A percentile compares a stretch with the other conserved stretches of the same genome.
These are phyloP conservation scores for Saitozyma podzolica DNA, from an alignment of 768 basidiomycete species.

Conservation along the genomic window DNA sequence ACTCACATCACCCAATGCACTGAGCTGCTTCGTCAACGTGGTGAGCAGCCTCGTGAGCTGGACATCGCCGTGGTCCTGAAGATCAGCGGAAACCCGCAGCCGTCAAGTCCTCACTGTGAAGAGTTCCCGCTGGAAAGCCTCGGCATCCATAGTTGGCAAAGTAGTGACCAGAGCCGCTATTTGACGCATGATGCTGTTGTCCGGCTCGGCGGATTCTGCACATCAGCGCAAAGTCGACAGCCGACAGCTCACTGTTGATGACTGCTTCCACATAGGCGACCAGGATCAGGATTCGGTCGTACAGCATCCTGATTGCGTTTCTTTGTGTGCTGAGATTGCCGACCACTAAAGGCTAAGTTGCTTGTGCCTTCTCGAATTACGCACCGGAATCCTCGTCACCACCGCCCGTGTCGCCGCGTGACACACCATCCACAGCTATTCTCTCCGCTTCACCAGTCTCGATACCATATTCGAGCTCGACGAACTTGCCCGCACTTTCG, in stretches of 20 bases:
- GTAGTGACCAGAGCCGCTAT: slow-evolving; percentile 83
- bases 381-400: slow-evolving; percentile 71
- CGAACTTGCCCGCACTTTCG: slow-evolving; percentile 61
- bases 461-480: slow-evolving; percentile 81
- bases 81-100: slow-evolving; percentile 2
- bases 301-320: slow-evolving; percentile 94
- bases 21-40: slow-evolving; percentile 82
- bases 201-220: slow-evolving; percentile 69
- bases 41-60: slow-evolving; percentile 87
- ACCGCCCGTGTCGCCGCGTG: slow-evolving; percentile 60
- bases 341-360: slow-evolving; percentile 63
- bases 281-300: slow-evolving; percentile 81
- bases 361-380: slow-evolving; percentile 44
- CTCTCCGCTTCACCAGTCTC: slow-evolving; percentile 98
- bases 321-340: slow-evolving; percentile 87
- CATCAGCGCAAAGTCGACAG: slow-evolving; percentile 4
- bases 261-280: slow-evolving; percentile 82
- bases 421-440: slow-evolving; percentile 95
- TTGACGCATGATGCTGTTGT: slow-evolving; percentile 78
- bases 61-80: slow-evolving; percentile 91
- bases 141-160: slow-evolving; percentile 80
- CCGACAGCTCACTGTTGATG: slow-evolving; percentile 62
- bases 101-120: slow-evolving; percentile 63
- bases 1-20: slow-evolving; percentile 82
- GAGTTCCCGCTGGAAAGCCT: slow-evolving; percentile 82